Base-by-base conservation (phyloP, 2,329 filamentous ascomycete genomes). In the Cryphonectria nitschkei region DNA sequence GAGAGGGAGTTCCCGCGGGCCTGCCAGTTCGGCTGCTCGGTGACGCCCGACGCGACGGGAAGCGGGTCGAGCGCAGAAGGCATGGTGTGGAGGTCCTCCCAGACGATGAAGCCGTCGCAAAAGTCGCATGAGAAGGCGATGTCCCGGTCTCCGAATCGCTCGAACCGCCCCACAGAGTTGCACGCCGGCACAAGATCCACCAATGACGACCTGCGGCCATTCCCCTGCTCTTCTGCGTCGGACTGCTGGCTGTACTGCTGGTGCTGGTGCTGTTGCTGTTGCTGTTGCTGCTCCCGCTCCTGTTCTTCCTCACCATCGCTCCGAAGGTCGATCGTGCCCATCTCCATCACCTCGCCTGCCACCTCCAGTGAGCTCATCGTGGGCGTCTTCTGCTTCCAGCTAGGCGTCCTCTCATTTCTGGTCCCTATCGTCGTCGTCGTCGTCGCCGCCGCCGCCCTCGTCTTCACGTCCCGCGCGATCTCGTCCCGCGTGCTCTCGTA, bases 41-140 rank as follows among this genome's bases (percentile, higher is more conserved):
- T 70, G 72, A 74, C 71, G 37, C 74, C 74, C 67, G 75, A 68
- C 78, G 78, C 58, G n/a, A 65, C 32, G 34, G 69, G 69, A 14
- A 67, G 37, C 37, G 78, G 77, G 11, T 79, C 76, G 50, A 86
- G 79, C 68, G 80, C 78, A 1, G 84, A 84, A 7, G 87, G 87
- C 79, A 89, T 85, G 65, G 79, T 80, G 73, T 84, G 81, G 43
- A 89, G 75, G 75, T 90, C 86, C 70, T 86, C 82, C 88, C 88
- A 89, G 32, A 89, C 79, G 34, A 89, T 79, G 75, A 87, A 86
- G 1, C 88, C 88, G 76, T 89, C 87, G 79, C 88, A 89, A 76
- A 85, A 89, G 78, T 90, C 87, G 79, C 88, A 90, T 9, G 88
- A 81, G 75, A 89, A 89, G 9, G 84, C 87, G 64, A 88, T 82